These are phyloP conservation scores for Incumbomyces delicatus DNA, from an alignment of 2,329 filamentous ascomycete genomes.

Conservation along the genomic window DNA sequence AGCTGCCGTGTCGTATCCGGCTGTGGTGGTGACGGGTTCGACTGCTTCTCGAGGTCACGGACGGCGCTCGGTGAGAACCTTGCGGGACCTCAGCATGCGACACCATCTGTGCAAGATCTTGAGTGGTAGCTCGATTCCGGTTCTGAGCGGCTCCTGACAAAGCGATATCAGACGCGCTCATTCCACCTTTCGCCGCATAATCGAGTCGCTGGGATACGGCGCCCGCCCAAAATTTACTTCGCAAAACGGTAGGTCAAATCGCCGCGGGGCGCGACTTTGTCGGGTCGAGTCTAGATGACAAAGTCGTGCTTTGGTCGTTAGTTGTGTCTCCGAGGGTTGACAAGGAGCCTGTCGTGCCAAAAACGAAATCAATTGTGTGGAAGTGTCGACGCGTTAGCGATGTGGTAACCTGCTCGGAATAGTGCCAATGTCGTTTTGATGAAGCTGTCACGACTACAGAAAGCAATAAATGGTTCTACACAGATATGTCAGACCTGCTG, in stretches of 20 bases:
- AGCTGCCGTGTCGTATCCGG: slow-evolving; percentile 71
- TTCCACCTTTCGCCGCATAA: slow-evolving; percentile 1
- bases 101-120: slow-evolving; percentile 24
- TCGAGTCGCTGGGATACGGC: slow-evolving; percentile 4
- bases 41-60: slow-evolving; percentile 53
- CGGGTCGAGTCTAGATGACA: too few species aligned
- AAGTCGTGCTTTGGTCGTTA: too few species aligned
- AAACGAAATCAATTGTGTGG: too few species aligned
- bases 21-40: slow-evolving; percentile 51
- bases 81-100: slow-evolving; percentile 35
- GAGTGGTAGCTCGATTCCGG: slow-evolving; percentile 2
- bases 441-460: too few species aligned
- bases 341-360: too few species aligned
- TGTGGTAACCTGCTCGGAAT: too few species aligned
- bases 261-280: not conserved
- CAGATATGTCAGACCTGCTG: too few species aligned
- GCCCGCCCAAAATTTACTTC: slow-evolving; percentile 2
- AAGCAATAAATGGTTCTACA: too few species aligned
- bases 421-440: too few species aligned
- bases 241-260: slow-evolving; percentile 3
- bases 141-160: not conserved
- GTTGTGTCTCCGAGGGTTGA: too few species aligned
- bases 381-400: too few species aligned
- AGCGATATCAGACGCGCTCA: slow-evolving; percentile 2
- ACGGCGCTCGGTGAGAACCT: slow-evolving; percentile 50